Conservation (phyloP, 2,329 filamentous ascomycete genomes). For the Helotiales sp. region DNA sequence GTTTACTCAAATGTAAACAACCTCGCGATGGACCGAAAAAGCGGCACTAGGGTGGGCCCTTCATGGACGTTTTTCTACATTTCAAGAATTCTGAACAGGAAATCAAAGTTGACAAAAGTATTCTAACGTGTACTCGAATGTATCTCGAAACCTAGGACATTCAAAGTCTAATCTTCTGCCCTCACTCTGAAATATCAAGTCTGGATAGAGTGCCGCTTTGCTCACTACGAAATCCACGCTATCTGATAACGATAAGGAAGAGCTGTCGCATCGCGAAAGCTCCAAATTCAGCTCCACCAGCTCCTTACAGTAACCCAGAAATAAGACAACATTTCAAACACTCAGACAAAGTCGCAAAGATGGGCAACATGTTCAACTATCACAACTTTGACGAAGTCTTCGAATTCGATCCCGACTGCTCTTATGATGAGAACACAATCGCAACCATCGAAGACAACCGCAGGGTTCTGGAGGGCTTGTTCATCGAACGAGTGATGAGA, state of each 20-base stretch:
- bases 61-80: no score
- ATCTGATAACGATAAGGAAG: conserved; percentile 13
- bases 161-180: no score
- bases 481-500: conserved; percentile 76
- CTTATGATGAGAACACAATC: conserved; percentile 61
- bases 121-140: no score
- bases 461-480: conserved; percentile 69
- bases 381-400: conserved; percentile 70
- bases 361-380: conserved; percentile 56
- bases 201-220: no score
- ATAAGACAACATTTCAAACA: conserved; percentile 1
- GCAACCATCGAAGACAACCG: conserved; percentile 67
- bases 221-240: neutral
- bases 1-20: no score
- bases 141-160: no score
- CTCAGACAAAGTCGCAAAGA: conserved; percentile 33
- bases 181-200: no score
- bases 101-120: no score
- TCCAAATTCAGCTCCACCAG: neutral
- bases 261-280: neutral
- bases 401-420: conserved; percentile 55
- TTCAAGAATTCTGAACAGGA: no score
- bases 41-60: no score
- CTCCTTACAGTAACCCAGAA: no score
- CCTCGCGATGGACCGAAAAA: no score